Base-by-base conservation (phyloP, 768 basidiomycete species). In the Boletus insuetus region DNA sequence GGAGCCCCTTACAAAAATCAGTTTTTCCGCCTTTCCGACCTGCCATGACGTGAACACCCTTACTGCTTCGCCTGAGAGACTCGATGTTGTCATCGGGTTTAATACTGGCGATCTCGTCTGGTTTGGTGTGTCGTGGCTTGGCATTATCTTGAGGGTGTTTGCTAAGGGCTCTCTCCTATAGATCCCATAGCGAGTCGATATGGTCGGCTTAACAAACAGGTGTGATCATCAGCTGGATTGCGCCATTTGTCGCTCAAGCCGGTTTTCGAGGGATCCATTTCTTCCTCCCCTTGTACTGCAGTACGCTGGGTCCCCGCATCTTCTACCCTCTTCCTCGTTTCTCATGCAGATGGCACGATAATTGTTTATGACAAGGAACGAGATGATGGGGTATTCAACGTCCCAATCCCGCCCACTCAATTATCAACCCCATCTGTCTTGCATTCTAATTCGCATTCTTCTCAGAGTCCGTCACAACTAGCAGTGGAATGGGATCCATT, bases 41-140 rank as follows among this genome's bases (percentile, higher is more conserved):
- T 95, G 94, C 67, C 92, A 96, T 69, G 87, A 93, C 64, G 85
- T 96, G 31, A 96, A 97, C 61, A 69, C 77, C 6, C 70, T 82
- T 2, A 97, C 95, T 2, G 84, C 90, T 8, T 86, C 85, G 4
- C 74, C 87, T 12, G 87, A 93, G 40, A 83, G 85, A 42, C 73
- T 98, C 34, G 95, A 98, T 64, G 78, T 97, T 7, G 81, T 98
- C 55, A 88, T 98, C 63, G 97, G 96, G 6, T 98, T 97, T 68
- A 81, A 77, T 58, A 91, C 94, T 0, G 97, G 97, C n/a, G 97
- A 99, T 74, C 76, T 99, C 37, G 74, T 98, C 46, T 98, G 97
- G 97, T 78, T 98, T 52, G 95, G 95, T 90, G 58, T 59, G 80
- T 65, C n/a, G 14, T 39, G 32, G 17, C 14, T 38, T 46, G 13